These are phyloP conservation scores for Sarocladiaceae sp. DNA, from an alignment of 2,329 filamentous ascomycete species.

Conservation along the genomic window DNA sequence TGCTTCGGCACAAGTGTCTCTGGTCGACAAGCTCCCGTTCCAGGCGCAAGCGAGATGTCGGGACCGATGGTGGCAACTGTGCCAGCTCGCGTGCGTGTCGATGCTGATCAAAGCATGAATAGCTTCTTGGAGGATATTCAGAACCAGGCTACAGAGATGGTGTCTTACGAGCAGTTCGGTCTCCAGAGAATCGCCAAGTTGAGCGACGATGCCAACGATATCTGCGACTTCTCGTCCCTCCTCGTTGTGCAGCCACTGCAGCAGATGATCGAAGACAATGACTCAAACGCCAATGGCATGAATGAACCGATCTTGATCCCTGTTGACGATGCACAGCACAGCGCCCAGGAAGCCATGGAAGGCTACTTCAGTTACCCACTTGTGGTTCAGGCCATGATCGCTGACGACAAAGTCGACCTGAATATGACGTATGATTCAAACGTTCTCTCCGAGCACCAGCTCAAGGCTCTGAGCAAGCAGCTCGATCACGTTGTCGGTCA, in stretches of 20 bases:
- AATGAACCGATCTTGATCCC: background rate
- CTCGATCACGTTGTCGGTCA: slow-evolving; percentile 13
- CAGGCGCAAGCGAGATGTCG: too few relatives aligned
- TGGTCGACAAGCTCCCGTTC: too few relatives aligned
- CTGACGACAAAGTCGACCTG: slow-evolving; percentile 3
- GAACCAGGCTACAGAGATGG: slow-evolving; percentile 14
- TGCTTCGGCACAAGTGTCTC: too few relatives aligned
- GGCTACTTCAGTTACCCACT: slow-evolving; percentile 12
- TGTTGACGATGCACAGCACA: background rate
- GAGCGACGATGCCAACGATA: slow-evolving; percentile 12
- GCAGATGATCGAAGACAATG: slow-evolving; percentile 3
- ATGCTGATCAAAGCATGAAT: slow-evolving; percentile 9
- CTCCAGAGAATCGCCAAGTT: slow-evolving; percentile 18
- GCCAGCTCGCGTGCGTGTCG: slow-evolving; percentile 11
- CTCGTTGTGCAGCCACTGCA: slow-evolving; percentile 14
- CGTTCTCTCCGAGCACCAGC: slow-evolving; percentile 8
- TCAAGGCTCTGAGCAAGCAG: slow-evolving; percentile 12
- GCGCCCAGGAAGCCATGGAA: slow-evolving; percentile 26
- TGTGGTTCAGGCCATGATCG: slow-evolving; percentile 9
- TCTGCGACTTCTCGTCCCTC: slow-evolving; percentile 16
- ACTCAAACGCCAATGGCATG: background rate
- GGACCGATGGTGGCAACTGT: slow-evolving; percentile 15
- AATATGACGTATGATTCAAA: slow-evolving; percentile 9
- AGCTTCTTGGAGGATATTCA: slow-evolving; percentile 13
- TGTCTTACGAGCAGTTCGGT: slow-evolving; percentile 17